phyloP scores from a whole-genome alignment of 192 early-diverging fungal species.

The Coemansia sp. region DNA sequence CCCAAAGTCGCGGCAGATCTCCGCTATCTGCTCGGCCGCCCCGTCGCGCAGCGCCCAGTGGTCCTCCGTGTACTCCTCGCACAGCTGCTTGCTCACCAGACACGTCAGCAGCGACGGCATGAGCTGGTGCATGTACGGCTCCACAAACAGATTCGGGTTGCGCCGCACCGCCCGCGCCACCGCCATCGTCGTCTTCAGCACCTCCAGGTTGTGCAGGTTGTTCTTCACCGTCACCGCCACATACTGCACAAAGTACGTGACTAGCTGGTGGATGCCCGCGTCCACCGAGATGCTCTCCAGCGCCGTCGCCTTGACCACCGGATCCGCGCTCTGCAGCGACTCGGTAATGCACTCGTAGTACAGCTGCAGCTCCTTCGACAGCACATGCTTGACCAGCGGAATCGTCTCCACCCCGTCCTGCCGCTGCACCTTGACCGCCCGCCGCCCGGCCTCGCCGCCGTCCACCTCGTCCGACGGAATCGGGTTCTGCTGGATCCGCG shows the following conservation, averaged over 20 bases:
- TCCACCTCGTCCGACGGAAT: slow-evolving; percentile 45
- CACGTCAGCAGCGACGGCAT: slow-evolving; percentile 92
- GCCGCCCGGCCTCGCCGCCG: slow-evolving; percentile 7
- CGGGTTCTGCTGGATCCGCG: slow-evolving; percentile 95
- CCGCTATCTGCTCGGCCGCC: slow-evolving; percentile 68
- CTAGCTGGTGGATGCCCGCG: slow-evolving; percentile 88
- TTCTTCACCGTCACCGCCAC: slow-evolving; percentile 82
- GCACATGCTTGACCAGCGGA: slow-evolving; percentile 79
- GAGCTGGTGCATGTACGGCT: slow-evolving; percentile 95
- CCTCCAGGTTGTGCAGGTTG: slow-evolving; percentile 68
- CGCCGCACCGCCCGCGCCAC: slow-evolving; percentile 74
- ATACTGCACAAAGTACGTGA: slow-evolving; percentile 94
- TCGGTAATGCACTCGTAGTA: slow-evolving; percentile 92
- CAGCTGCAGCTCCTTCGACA: slow-evolving; percentile 90
- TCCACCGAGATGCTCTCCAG: slow-evolving; percentile 81
- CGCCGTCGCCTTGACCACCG: slow-evolving; percentile 67
- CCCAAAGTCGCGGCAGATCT: slow-evolving; percentile 75
- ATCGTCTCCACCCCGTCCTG: slow-evolving; percentile 52
- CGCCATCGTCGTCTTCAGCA: slow-evolving; percentile 72
- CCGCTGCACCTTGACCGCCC: slow-evolving; percentile 17
- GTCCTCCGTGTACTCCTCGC: slow-evolving; percentile 59
- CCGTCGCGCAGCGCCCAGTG: slow-evolving; percentile 81
- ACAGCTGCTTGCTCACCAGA: slow-evolving; percentile 79
- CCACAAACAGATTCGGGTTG: slow-evolving; percentile 86
- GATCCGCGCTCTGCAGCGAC: slow-evolving; percentile 64